Conservation (phyloP, 176 grass and related monocot genomes). For the Musa itinerans region DNA sequence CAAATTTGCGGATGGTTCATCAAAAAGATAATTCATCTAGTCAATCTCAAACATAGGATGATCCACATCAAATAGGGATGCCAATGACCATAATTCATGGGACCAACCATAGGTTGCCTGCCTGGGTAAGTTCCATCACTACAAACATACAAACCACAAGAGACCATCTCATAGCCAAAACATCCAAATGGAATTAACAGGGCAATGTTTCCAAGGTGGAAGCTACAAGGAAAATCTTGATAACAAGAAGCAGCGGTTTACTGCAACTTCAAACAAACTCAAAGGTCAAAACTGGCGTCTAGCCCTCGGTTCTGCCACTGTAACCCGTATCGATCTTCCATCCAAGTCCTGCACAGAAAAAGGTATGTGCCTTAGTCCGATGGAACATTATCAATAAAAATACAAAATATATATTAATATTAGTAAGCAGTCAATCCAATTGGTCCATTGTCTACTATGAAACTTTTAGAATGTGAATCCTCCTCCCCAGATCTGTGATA, state of each 20-base stretch:
- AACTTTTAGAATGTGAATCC: too few species aligned
- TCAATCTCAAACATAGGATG: too few species aligned
- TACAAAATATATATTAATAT: not conserved
- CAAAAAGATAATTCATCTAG: too few species aligned
- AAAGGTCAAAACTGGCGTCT: conserved; percentile 9
- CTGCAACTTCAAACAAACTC: too few species aligned
- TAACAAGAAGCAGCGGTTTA: not conserved
- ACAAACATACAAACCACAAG: not conserved
- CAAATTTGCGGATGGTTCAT: too few species aligned
- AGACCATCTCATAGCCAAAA: too few species aligned
- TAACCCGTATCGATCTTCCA: conserved; percentile 18
- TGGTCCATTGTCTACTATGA: too few species aligned
- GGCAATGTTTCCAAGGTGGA: not conserved
- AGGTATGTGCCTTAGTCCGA: too few species aligned
- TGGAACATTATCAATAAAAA: not conserved
- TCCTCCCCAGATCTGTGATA: too few species aligned
- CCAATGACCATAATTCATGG: too few species aligned
- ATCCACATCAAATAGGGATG: too few species aligned
- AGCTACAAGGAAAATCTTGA: not conserved
- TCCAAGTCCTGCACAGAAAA: conserved; percentile 12
- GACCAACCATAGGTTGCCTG: too few species aligned
- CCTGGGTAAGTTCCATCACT: not conserved
- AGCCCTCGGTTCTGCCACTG: conserved; percentile 4
- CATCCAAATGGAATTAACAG: not conserved
- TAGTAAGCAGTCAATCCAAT: not conserved